Conservation (phyloP, 2,329 filamentous ascomycete species). For the Arthrobotrys iridis region DNA sequence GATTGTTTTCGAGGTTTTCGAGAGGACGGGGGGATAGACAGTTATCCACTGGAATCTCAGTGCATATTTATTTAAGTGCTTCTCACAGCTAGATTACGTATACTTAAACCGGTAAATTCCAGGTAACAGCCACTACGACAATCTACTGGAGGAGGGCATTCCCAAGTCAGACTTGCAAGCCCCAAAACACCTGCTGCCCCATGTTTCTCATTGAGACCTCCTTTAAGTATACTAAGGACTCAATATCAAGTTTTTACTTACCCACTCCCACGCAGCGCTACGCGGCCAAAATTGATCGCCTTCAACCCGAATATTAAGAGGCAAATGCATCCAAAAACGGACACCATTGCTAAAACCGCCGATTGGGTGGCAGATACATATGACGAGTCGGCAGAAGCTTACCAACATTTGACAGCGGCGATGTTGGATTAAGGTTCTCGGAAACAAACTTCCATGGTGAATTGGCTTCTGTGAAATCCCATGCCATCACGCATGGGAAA, state of each 20-base stretch:
- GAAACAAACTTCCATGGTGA: neutral
- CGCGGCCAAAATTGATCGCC: neutral
- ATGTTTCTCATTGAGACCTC: too few relatives aligned
- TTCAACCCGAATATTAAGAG: neutral
- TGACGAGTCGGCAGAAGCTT: neutral
- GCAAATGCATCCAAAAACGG: neutral
- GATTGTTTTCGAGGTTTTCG: too few relatives aligned
- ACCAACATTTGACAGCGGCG: neutral
- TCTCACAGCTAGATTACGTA: too few relatives aligned
- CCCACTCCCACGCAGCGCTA: neutral
- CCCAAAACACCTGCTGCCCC: too few relatives aligned
- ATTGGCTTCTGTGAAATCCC: conserved; percentile 27
- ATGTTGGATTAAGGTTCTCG: conserved; percentile 41
- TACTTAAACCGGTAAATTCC: neutral
- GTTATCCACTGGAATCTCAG: neutral
- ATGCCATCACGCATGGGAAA: conserved; percentile 21
- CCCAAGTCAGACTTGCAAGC: too few relatives aligned
- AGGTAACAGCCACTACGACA: neutral
- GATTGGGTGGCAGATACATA: neutral
- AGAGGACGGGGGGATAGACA: neutral
- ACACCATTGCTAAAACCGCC: conserved; percentile 3
- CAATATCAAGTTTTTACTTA: too few relatives aligned
- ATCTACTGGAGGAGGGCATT: too few relatives aligned
- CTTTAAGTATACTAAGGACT: too few relatives aligned
- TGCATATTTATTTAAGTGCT: neutral